Evolutionary conservation across 2,329 filamentous ascomycete species (phyloP), one percentile per base, ranked within the genome.

Genomic region (Macroventuria anomochaeta): DNA sequence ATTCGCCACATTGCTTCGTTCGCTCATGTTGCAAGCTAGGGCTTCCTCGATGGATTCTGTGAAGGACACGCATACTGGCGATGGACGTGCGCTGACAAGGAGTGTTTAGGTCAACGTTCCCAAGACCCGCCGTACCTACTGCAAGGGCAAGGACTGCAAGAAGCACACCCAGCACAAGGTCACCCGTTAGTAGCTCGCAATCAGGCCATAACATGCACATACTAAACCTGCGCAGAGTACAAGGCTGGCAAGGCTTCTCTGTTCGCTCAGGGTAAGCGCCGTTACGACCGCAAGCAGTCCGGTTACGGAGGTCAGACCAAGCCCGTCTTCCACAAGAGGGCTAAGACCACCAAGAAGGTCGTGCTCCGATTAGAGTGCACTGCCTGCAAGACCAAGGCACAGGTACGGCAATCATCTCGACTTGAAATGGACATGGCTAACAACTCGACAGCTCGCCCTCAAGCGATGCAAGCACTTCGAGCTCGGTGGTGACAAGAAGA

Each of bases 391-490:
- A 68, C 65, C 58, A 68, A 68, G 63, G 65, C 65, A 64, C 65
- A 68, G 70, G 69, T 70, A 68, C 44, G 64, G 29, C 12, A n/a
- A n/a, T n/a, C 5, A 17, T 10, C 15, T 6, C 5, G 28, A 10
- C n/a, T 7, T 10, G 13, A 2, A 28, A 23, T 11, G 8, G 10
- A 28, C 15, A 26, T 11, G 11, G 44, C 65, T 70, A 49, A 70
- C 60, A 38, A 13, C 32, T 89, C 88, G 88, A 81, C 92, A 99
- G 85, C 86, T 99, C 77, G 87, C 95, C 72, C 85, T 99, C 81
- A 99, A 99, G 90, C 91, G 95, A 79, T 99, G 95, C 92, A 99
- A 99, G 90, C 95, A 99, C 88, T 99, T 99, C 83, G 95, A 99
- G 86, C 85, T 99, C 77, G 95, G 95, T 88, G 95, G 95, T 88